These are phyloP conservation scores for Taphrina betulina DNA, from an alignment of 1,139 yeast genomes.

Conservation along the genomic window DNA sequence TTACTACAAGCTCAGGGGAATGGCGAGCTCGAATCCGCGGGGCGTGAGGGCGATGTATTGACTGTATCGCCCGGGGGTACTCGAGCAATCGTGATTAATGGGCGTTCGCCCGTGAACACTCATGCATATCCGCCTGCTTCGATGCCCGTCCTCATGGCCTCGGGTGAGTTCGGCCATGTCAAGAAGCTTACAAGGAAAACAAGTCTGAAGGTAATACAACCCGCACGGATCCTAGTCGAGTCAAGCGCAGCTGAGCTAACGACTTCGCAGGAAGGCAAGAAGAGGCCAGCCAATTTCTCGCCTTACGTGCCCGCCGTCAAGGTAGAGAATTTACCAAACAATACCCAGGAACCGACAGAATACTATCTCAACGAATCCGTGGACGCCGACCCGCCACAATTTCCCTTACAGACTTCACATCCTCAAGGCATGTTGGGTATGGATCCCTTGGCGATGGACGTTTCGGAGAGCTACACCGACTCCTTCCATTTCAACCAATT, in stretches of 20 bases:
- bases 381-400: slow-evolving; percentile 21
- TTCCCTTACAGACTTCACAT: slow-evolving; percentile 33
- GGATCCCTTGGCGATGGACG: slow-evolving; percentile 33
- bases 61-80: slow-evolving; percentile 17
- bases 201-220: slow-evolving; percentile 12
- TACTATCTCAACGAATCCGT: slow-evolving; percentile 35
- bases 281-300: slow-evolving; percentile 40
- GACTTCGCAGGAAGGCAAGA: slow-evolving; percentile 34
- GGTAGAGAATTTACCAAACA: slow-evolving; percentile 20
- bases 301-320: slow-evolving; percentile 36
- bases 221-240: not conserved
- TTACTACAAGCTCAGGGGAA: not conserved
- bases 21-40: not conserved
- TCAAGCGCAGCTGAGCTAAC: not conserved
- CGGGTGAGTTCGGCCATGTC: slow-evolving; percentile 17
- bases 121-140: slow-evolving; percentile 15
- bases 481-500: slow-evolving; percentile 13
- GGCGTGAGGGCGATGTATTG: not conserved
- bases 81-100: slow-evolving; percentile 11
- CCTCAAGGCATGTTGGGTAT: slow-evolving; percentile 18
- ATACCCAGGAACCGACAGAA: slow-evolving; percentile 35
- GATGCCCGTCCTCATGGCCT: slow-evolving; percentile 17
- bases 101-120: slow-evolving; percentile 3
- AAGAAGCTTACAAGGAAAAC: slow-evolving; percentile 11
- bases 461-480: slow-evolving; percentile 19